Evolutionary conservation across 257 asterid species (phyloP), one percentile per base, ranked within the genome.

Genomic region (Thymus quinquecostatus): DNA sequence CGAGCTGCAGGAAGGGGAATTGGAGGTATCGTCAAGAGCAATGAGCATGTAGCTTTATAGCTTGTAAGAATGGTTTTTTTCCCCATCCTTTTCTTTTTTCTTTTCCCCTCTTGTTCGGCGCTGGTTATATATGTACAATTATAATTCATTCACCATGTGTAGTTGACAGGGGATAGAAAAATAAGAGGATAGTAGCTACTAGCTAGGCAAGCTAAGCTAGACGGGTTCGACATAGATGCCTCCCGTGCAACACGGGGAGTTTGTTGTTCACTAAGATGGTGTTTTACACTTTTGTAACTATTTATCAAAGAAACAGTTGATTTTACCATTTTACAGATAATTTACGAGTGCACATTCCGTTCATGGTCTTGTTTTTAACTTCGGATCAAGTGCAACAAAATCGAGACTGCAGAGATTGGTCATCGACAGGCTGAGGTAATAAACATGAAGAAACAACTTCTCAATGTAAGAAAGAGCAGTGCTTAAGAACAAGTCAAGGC

Each of bases 11-110:
- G 96, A 81, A 65, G 85, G 87, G 62, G 94, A 82, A 66, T 33
- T 80, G 55, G 93, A 87, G 71, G 88, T 77, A 70, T 82, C 96
- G 32, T 82, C 91, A 8, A 88, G 92, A 72, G 96, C 94, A 66
- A 84, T 89, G 86, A 79, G 88, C 87, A 70, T 89, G 85, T 88
- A 89, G 85, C 54, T 60, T 34, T 43, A 38, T 58, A 77, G 75
- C 48, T 70, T 71, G 81, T 71, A 68, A 60, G 73, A 38, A 33
- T 38, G 41, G 29, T 14, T 64, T 53, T 51, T 13, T 56, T 51
- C 90, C 84, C 96, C 96, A 88, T 75, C 96, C 84, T 44, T 44
- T 44, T 6, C 8, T 11, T 11, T 0, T 60, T 10, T 33, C 5
- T 43, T 14, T 8, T 2, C 7, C 41, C 41, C 41, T 38, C 29